Percentiles rank a stretch among this genome's conserved stretches.
Conservation (phyloP, 495 filamentous ascomycete genomes). For the Articulospora tetracladia region DNA sequence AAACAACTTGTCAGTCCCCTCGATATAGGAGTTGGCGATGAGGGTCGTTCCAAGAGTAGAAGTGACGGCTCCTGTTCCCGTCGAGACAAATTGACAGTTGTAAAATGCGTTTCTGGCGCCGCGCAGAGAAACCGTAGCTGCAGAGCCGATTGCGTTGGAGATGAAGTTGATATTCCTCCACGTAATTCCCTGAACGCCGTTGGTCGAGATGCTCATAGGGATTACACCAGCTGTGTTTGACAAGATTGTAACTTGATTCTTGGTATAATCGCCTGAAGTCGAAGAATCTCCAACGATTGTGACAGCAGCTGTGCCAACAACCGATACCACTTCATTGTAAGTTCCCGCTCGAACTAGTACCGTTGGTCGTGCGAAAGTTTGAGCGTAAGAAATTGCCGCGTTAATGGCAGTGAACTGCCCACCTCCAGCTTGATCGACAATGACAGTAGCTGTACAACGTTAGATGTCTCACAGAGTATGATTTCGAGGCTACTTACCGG, state of each 20-base stretch:
- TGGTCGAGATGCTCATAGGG: constrained; percentile 6
- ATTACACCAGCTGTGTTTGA: neutral
- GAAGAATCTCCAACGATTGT: constrained; percentile 6
- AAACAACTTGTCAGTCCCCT: constrained; percentile 10
- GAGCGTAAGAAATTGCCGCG: constrained; percentile 8
- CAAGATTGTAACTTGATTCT: constrained; percentile 7
- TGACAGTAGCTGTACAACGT: neutral
- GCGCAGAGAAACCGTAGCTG: neutral
- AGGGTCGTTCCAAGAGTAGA: constrained; percentile 8
- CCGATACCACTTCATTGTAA: neutral
- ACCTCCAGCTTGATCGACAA: constrained; percentile 1
- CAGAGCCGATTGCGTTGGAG: neutral
- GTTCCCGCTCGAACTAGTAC: constrained; percentile 1
- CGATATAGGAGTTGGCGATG: constrained; percentile 10
- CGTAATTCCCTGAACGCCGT: constrained; percentile 3
- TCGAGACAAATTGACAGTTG: constrained; percentile 2
- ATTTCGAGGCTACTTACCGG: neutral
- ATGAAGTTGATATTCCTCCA: constrained; percentile 14
- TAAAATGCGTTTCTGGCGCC: constrained; percentile 6
- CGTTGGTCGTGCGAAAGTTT: constrained; percentile 5
- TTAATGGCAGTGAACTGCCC: constrained; percentile 8
- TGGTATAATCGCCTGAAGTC: neutral
- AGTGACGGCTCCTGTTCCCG: neutral
- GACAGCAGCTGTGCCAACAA: neutral
- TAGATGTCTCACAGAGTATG: neutral